These are phyloP conservation scores for Trichosporon sp. DNA, from an alignment of 1,284 basidiomycete genomes.

Conservation along the genomic window DNA sequence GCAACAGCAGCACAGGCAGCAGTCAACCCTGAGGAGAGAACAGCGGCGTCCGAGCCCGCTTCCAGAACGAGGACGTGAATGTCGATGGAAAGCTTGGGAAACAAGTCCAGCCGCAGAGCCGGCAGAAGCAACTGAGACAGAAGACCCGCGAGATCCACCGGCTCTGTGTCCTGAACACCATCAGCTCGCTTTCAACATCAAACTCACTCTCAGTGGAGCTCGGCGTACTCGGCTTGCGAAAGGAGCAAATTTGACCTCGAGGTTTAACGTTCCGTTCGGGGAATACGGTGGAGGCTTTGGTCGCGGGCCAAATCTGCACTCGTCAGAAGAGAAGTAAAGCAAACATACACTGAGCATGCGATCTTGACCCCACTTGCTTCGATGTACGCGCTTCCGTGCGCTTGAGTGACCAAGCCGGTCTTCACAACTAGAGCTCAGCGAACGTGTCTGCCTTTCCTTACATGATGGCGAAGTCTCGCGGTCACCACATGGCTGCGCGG, in stretches of 20 bases:
- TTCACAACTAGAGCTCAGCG: conserved; percentile 68
- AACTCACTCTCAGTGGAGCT: conserved; percentile 79
- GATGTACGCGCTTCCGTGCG: conserved; percentile 93
- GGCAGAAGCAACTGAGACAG: conserved; percentile 86
- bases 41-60: conserved; percentile 80
- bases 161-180: conserved; percentile 80
- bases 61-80: conserved; percentile 89
- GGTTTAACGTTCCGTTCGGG: conserved; percentile 83
- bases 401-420: conserved; percentile 84
- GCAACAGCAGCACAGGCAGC: conserved; percentile 84
- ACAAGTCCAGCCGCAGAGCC: conserved; percentile 79
- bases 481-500: conserved; percentile 56
- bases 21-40: conserved; percentile 77
- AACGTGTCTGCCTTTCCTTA: conserved; percentile 60
- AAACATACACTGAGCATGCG: conserved; percentile 83
- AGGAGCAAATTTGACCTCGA: conserved; percentile 95
- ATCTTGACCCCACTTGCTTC: conserved; percentile 83
- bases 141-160: conserved; percentile 75
- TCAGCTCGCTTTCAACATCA: background rate
- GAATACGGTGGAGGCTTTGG: conserved; percentile 67
- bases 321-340: background rate
- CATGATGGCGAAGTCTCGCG: conserved; percentile 66
- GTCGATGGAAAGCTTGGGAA: conserved; percentile 93
- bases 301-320: conserved; percentile 82
- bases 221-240: conserved; percentile 78